Base-by-base conservation (phyloP, 169 alveolate genomes). In the Fabrea salina region DNA sequence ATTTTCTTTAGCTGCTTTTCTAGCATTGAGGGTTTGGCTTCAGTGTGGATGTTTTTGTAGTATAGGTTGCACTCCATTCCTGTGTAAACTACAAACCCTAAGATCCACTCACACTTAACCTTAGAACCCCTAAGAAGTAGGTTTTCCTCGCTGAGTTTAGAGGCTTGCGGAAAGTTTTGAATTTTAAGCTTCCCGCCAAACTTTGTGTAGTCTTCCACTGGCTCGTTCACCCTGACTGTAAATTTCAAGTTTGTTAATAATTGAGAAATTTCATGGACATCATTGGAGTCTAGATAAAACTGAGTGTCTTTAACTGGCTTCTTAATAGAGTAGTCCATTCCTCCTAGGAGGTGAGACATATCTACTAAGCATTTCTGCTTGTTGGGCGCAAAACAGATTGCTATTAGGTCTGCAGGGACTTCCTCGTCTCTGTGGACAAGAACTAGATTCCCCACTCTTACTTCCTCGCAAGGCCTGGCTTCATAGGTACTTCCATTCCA, bases 11-110 rank as follows among this genome's bases (percentile, higher is more conserved):
- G n/a, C n/a, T n/a, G n/a, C n/a, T n/a, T n/a, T n/a, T n/a, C n/a
- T n/a, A n/a, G n/a, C n/a, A n/a, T n/a, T n/a, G n/a, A n/a, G n/a
- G n/a, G n/a, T n/a, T n/a, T n/a, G n/a, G n/a, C n/a, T n/a, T n/a
- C n/a, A n/a, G n/a, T n/a, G n/a, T n/a, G n/a, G n/a, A n/a, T n/a
- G n/a, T n/a, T n/a, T n/a, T n/a, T n/a, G n/a, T n/a, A n/a, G n/a
- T n/a, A n/a, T n/a, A n/a, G n/a, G n/a, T 27, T 61, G 1, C 41
- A n/a, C n/a, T 61, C 74, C n/a, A 61, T 37, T 30, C 74, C 74
- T 2, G 74, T 37, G 39, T 61, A 61, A 37, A 61, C 49, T 13
- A 35, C 49, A 3, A 5, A 16, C 3, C 74, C 74, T 16, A 61
- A 11, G 50, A 61, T 37, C 74, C 74, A 61, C 25, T 37, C 13